Conservation (phyloP, 805 yeast species). For the Wickerhamiella siamensis region DNA sequence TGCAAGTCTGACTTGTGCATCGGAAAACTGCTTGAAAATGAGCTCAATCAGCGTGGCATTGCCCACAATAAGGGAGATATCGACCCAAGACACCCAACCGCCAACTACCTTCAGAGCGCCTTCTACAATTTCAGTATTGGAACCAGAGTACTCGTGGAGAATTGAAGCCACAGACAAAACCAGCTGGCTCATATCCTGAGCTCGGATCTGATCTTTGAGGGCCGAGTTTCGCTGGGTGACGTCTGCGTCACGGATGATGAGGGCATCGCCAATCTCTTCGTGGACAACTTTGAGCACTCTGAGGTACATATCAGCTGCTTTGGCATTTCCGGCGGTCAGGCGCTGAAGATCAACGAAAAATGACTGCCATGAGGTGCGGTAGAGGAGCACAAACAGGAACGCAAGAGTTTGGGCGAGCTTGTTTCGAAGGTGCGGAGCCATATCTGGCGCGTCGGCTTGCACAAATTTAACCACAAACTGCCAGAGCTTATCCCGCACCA, state of each 20-base stretch:
- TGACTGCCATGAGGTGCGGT: constrained; percentile 35
- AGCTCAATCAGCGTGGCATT: constrained; percentile 37
- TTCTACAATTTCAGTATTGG: constrained; percentile 36
- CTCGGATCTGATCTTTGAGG: constrained; percentile 72
- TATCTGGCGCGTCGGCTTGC: constrained; percentile 8
- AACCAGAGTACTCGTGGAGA: constrained; percentile 23
- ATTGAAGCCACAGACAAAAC: constrained; percentile 50
- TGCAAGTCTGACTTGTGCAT: constrained; percentile 31
- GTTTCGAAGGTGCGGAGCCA: constrained; percentile 37
- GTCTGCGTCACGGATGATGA: constrained; percentile 51
- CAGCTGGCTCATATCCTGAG: constrained; percentile 52
- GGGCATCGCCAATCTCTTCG: constrained; percentile 85
- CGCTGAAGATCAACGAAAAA: constrained; percentile 37
- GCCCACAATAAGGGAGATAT: constrained; percentile 56
- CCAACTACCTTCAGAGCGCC: constrained; percentile 58
- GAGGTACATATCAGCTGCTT: constrained; percentile 55
- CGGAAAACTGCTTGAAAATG: constrained; percentile 44
- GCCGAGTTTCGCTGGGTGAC: constrained; percentile 49
- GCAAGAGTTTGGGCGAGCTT: constrained; percentile 44
- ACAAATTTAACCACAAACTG: constrained; percentile 28
- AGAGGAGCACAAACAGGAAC: constrained; percentile 35
- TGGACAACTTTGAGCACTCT: constrained; percentile 66
- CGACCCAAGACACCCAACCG: constrained; percentile 85
- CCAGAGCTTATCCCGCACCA: constrained; percentile 37
- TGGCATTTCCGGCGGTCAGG: constrained; percentile 23